Conservation (phyloP, 2,329 filamentous ascomycete species). For the Cadophora luteo-olivacea region DNA sequence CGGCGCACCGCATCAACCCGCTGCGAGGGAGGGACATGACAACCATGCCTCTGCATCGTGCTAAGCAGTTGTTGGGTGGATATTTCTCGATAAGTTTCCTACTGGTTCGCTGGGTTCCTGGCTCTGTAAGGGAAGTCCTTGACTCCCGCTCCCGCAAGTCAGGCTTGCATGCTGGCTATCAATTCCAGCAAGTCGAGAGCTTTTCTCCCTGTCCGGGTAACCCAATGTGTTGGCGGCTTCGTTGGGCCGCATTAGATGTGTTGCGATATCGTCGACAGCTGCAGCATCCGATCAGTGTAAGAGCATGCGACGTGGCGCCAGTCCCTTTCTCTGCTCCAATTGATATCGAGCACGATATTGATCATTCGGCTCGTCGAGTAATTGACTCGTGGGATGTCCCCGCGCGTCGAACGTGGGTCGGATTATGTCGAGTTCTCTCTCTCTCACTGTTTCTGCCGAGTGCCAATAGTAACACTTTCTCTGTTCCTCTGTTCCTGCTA, state of each 20-base stretch:
- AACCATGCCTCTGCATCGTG: constrained; percentile 34
- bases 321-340: constrained; percentile 38
- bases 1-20: constrained; percentile 23
- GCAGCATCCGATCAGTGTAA: constrained; percentile 31
- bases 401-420: constrained; percentile 23
- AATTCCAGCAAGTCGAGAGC: constrained; percentile 33
- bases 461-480: constrained; percentile 36
- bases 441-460: constrained; percentile 22
- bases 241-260: constrained; percentile 41
- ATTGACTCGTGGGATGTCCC: constrained; percentile 39
- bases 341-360: constrained; percentile 40
- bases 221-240: constrained; percentile 37
- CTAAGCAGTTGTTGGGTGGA: constrained; percentile 40
- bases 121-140: not conserved
- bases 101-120: constrained; percentile 30
- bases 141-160: constrained; percentile 28
- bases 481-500: constrained; percentile 27
- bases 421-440: constrained; percentile 27
- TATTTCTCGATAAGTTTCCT: constrained; percentile 33
- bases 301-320: constrained; percentile 43
- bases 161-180: constrained; percentile 30
- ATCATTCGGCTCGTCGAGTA: constrained; percentile 39
- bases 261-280: constrained; percentile 37
- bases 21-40: constrained; percentile 17
- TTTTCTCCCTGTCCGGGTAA: constrained; percentile 30